Percentiles rank a stretch among this genome's conserved stretches.
phyloP scores from a whole-genome alignment of 768 basidiomycete species.

The Lactarius hatsudake region DNA sequence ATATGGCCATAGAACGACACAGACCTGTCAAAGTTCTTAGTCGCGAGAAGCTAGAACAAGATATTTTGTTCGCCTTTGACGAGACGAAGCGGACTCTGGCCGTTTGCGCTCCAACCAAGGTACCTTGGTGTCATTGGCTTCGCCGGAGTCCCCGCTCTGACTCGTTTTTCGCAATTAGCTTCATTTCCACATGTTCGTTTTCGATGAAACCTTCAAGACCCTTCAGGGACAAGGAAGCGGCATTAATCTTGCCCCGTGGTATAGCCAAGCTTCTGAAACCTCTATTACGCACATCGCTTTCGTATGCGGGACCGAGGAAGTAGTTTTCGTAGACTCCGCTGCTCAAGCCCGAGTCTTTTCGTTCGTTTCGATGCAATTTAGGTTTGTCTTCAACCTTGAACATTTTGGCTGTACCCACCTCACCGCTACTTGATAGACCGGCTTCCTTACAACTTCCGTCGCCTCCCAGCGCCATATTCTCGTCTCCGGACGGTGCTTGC shows the following conservation, averaged over 20 bases:
- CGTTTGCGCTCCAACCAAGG: conserved; percentile 45
- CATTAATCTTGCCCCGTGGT: conserved; percentile 46
- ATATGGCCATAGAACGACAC: neutral
- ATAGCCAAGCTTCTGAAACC: conserved; percentile 29
- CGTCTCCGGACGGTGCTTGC: conserved; percentile 57
- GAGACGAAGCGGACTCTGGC: conserved; percentile 50
- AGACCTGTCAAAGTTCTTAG: conserved; percentile 32
- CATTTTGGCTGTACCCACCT: neutral
- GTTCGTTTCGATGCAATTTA: conserved; percentile 49
- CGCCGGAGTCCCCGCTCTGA: neutral
- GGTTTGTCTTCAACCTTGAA: conserved; percentile 36
- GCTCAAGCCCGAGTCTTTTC: conserved; percentile 52
- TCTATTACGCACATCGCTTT: conserved; percentile 42
- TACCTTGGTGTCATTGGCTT: conserved; percentile 16
- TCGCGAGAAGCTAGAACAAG: conserved; percentile 46
- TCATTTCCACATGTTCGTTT: conserved; percentile 45
- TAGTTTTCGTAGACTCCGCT: conserved; percentile 47
- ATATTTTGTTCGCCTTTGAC: conserved; percentile 49
- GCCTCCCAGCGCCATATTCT: conserved; percentile 38
- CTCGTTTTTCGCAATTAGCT: conserved; percentile 26
- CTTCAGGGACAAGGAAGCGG: conserved; percentile 44
- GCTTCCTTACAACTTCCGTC: conserved; percentile 41
- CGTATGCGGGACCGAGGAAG: conserved; percentile 49
- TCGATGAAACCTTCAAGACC: conserved; percentile 43
- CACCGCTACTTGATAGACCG: conserved; percentile 36